Conservation (phyloP, 139 green algal genomes). For the Coelastrella sp. region DNA sequence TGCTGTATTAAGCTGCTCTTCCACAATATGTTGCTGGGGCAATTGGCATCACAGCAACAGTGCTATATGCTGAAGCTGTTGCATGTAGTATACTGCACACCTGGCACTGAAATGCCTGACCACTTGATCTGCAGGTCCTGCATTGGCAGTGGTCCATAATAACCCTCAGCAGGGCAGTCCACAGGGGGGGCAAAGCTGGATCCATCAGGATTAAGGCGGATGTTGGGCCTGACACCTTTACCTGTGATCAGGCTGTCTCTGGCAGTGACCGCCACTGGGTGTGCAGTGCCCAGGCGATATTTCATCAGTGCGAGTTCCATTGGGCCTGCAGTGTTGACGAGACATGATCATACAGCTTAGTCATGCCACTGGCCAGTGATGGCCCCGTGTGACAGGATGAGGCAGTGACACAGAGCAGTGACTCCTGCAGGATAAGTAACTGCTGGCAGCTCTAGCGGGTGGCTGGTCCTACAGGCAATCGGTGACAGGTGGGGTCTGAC, state of each 20-base stretch:
- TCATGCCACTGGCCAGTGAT: too few species aligned
- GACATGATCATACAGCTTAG: too few species aligned
- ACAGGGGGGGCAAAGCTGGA: neutral
- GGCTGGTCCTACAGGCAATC: too few species aligned
- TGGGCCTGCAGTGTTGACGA: neutral
- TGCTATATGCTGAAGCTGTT: neutral
- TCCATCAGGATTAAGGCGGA: neutral
- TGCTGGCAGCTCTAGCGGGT: too few species aligned
- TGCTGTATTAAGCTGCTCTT: neutral
- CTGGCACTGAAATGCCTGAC: neutral
- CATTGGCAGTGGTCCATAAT: neutral
- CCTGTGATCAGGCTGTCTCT: slow-evolving; percentile 17
- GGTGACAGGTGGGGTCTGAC: too few species aligned
- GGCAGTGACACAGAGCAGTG: too few species aligned
- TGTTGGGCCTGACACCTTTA: neutral
- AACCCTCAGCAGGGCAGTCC: neutral
- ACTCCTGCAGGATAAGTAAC: too few species aligned
- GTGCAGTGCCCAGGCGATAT: neutral
- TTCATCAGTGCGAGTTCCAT: slow-evolving; percentile 30
- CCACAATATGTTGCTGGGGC: neutral
- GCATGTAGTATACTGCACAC: neutral
- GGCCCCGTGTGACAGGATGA: too few species aligned
- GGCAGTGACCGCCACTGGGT: neutral
- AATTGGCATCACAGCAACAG: neutral
- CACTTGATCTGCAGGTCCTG: neutral